Percentiles rank a stretch among this genome's conserved stretches.
Evolutionary conservation across 192 early-diverging fungal species (phyloP).

Genomic region (Geosiphon pyriformis): DNA sequence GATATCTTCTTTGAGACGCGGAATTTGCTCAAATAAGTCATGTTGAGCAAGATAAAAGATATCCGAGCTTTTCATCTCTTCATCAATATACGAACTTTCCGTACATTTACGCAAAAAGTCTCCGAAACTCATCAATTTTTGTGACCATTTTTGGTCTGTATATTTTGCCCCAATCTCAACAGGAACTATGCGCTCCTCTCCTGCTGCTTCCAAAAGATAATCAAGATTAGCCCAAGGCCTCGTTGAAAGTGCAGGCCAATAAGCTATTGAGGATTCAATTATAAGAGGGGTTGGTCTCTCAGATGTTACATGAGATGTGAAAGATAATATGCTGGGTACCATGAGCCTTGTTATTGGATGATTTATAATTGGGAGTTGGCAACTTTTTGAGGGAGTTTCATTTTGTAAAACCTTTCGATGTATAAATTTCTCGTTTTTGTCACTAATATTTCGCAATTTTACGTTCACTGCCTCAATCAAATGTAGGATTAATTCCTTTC

Average conservation of each 20-base stretch:
- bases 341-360: conserved; percentile 27
- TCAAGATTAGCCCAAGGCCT: conserved; percentile 57
- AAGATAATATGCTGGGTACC: conserved; percentile 34
- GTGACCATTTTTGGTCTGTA: conserved; percentile 71
- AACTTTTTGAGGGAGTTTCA: neutral
- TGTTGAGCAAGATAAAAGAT: conserved; percentile 83
- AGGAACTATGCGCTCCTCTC: conserved; percentile 67
- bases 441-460: conserved; percentile 11
- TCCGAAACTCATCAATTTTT: conserved; percentile 61
- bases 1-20: conserved; percentile 61
- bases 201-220: conserved; percentile 54
- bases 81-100: neutral
- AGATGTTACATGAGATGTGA: conserved; percentile 33
- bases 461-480: conserved; percentile 27
- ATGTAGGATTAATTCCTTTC: conserved; percentile 28
- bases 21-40: conserved; percentile 74
- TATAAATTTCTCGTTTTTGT: neutral
- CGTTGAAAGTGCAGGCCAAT: conserved; percentile 64
- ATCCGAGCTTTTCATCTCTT: neutral
- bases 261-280: conserved; percentile 44
- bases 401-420: neutral
- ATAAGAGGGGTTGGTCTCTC: conserved; percentile 41
- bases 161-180: conserved; percentile 78
- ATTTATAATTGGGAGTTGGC: conserved; percentile 21
- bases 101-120: conserved; percentile 59